Evolutionary conservation across 192 early-diverging fungal genomes (phyloP), one percentile per base, ranked within the genome.

Genomic region (Linderina pennispora): DNA sequence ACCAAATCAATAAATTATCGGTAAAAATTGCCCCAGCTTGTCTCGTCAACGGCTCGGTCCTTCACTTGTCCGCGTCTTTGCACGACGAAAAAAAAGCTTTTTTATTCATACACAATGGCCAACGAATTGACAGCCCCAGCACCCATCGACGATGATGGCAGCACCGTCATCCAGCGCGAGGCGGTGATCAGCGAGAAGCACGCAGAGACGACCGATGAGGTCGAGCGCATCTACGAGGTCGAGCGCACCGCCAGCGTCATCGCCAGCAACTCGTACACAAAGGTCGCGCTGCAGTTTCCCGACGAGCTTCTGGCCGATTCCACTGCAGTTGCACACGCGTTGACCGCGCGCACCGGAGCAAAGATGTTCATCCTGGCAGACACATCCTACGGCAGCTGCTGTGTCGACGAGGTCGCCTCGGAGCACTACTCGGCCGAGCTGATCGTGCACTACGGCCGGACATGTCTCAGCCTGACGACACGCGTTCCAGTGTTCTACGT

Each of bases 361-460:
- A 50, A 69, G 2, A 50, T 91, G 32, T 95, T 82, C 58, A 77
- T 97, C 19, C 64, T 99, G 23, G 97, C 89, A 14, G 97, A 99
- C 53, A 97, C 97, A 0, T 91, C 94, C 13, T 95, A 91, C 54
- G 96, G 96, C 54, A 89, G 89, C 63, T 99, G 97, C 62, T 99
- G 97, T 60, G 91, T 96, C 1, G 97, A 99, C 59, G 91, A 94
- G 52, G 86, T 99, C 1, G 94, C 97, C 17, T 92, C 93, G 6
- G 78, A 92, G 62, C 97, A 99, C 53, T 83, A 82, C 24, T 40
- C 65, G 7, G 82, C 91, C 11, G 88, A 97, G 36, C 53, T 89
- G n/a, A 83, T 99, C 22, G 80, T 99, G 22, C 97, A 99, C 63
- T 99, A 89, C 76, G 97, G 97, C 3, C 84, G 84, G 17, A 81